Conservation (phyloP, 1,139 yeast genomes). For the Sugiyamaella japonica region DNA sequence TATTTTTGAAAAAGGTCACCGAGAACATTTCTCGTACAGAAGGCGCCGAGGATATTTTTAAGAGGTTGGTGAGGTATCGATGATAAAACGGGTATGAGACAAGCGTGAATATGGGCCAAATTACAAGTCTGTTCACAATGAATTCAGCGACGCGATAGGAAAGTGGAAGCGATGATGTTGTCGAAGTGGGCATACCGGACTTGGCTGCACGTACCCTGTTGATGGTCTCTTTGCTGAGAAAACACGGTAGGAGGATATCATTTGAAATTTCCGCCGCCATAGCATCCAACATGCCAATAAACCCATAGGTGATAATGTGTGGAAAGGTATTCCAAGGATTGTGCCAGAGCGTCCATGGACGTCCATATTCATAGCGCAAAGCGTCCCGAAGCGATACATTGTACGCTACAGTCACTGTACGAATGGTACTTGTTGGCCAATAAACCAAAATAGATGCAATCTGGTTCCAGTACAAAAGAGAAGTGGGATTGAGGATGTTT, state of each 20-base stretch:
- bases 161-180: not conserved
- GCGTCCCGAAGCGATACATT: not conserved
- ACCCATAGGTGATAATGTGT: not conserved
- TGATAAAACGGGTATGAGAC: constrained; percentile 1
- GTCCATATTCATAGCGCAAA: not conserved
- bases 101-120: not conserved
- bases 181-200: not conserved
- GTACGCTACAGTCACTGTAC: not conserved
- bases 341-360: not conserved
- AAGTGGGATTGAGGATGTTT: constrained; percentile 1
- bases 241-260: not conserved
- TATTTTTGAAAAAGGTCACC: not conserved
- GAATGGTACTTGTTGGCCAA: not conserved
- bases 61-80: not conserved
- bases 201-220: not conserved
- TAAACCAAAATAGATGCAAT: not conserved
- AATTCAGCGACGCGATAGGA: not conserved
- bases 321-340: constrained; percentile 7
- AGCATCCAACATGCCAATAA: too few species aligned
- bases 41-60: not conserved
- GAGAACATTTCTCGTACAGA: not conserved
- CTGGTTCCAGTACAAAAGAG: not conserved
- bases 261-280: not conserved
- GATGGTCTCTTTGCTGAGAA: not conserved
- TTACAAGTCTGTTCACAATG: not conserved